These are phyloP conservation scores for Termitomyces sp. DNA, from an alignment of 768 basidiomycete genomes.

Conservation along the genomic window DNA sequence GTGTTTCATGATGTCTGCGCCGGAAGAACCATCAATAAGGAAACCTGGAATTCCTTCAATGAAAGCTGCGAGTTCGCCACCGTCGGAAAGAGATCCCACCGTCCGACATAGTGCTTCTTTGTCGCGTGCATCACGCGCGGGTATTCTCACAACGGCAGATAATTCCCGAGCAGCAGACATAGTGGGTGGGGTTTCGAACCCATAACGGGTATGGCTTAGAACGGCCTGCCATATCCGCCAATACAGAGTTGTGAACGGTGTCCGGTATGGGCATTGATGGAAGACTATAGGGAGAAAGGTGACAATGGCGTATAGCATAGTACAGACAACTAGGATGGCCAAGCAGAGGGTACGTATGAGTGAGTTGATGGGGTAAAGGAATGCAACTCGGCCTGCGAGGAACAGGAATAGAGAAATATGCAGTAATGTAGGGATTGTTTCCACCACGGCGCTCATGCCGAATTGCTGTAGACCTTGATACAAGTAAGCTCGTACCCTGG, in stretches of 20 bases:
- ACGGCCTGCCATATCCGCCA: constrained; percentile 22
- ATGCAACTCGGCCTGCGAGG: constrained; percentile 39
- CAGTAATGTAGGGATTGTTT: constrained; percentile 36
- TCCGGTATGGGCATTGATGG: constrained; percentile 29
- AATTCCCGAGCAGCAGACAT: constrained; percentile 23
- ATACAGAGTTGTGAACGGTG: constrained; percentile 25
- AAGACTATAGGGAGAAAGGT: constrained; percentile 27
- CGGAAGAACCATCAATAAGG: constrained; percentile 1
- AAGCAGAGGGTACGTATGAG: constrained; percentile 24
- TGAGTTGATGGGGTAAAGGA: constrained; percentile 30
- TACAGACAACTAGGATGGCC: constrained; percentile 22
- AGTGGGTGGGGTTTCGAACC: constrained; percentile 1
- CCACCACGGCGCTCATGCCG: constrained; percentile 30
- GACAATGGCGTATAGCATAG: constrained; percentile 22
- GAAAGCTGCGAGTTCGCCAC: constrained; percentile 27
- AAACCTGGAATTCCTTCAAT: constrained; percentile 26
- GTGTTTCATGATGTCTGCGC: background rate
- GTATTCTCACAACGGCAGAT: constrained; percentile 19
- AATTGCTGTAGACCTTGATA: constrained; percentile 32
- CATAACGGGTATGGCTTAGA: constrained; percentile 11
- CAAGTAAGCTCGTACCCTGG: constrained; percentile 35
- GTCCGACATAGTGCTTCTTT: constrained; percentile 31
- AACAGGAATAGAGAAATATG: constrained; percentile 45
- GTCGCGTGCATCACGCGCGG: constrained; percentile 27
- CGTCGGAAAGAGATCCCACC: constrained; percentile 24